Evolutionary conservation across 257 asterid species (phyloP), one percentile per base, ranked within the genome.

Genomic region (Fraxinus americana): DNA sequence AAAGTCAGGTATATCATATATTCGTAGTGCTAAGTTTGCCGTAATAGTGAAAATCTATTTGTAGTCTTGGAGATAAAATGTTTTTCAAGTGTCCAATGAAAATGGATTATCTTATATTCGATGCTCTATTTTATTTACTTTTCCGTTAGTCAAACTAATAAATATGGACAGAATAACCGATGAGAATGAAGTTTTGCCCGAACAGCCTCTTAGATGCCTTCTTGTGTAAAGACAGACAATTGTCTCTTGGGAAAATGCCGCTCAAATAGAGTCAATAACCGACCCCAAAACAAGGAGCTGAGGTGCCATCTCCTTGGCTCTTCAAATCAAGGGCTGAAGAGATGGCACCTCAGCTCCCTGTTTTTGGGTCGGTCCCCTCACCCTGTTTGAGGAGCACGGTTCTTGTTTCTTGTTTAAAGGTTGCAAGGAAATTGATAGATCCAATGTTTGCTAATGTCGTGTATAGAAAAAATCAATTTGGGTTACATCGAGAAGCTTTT

Each of bases 1-100:
- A 78, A 76, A 48, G 38, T 73, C 79, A 85, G 82, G 82, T 80
- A 86, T 85, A 74, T 57, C 69, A 63, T 77, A 74, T 77, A 66
- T 85, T 77, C 71, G 75, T 29, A 54, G 87, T 80, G 79, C 67
- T 30, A 67, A 63, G 79, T 79, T 81, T 66, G 39, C 65, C 69
- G 2, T 75, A 25, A 61, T 79, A 11, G 75, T 74, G 38, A 23
- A 38, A 74, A 68, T 78, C 30, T 72, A 32, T 72, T 7, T 75
- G 79, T 67, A 59, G 61, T 48, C 36, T 79, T 63, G 76, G 73
- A 50, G 67, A 72, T 50, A 77, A 74, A 32, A 41, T 70, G 43
- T 38, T 38, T 77, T 67, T 70, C 27, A 41, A 61, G 17, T 54
- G 32, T 73, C 78, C 75, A 82, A 50, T 81, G 78, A 75, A 73